phyloP scores from a whole-genome alignment of 495 filamentous ascomycete species.

The Penicillium antarcticum region DNA sequence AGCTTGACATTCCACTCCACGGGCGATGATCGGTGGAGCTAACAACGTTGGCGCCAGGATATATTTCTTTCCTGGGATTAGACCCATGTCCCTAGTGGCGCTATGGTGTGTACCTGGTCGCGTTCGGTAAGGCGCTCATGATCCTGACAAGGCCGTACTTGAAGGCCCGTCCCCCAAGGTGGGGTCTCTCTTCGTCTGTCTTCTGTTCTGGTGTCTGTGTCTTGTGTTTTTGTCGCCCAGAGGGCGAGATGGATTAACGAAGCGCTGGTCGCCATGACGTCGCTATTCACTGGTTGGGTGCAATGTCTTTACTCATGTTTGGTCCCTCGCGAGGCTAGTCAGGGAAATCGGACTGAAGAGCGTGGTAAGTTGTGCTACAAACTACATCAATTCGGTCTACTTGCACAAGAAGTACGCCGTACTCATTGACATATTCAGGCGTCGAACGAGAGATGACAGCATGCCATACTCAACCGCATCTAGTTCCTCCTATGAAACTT shows the following conservation, averaged over 20 bases:
- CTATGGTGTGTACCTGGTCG: constrained; percentile 13
- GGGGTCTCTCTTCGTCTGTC: constrained; percentile 15
- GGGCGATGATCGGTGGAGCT: constrained; percentile 4
- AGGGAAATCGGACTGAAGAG: constrained; percentile 22
- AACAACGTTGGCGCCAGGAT: constrained; percentile 7
- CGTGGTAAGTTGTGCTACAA: constrained; percentile 23
- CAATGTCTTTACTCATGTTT: constrained; percentile 40
- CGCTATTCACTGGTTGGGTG: constrained; percentile 42
- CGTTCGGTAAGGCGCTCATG: constrained; percentile 11
- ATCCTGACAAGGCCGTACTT: constrained; percentile 1
- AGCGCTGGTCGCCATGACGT: constrained; percentile 46
- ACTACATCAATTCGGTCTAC: background rate
- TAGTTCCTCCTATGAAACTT: constrained; percentile 45
- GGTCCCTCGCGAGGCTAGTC: constrained; percentile 23
- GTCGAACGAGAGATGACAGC: constrained; percentile 46
- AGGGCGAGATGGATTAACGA: constrained; percentile 33
- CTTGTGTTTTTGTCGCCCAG: constrained; percentile 6
- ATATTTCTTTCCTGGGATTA: constrained; percentile 15
- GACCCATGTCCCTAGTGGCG: constrained; percentile 13
- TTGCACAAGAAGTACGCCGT: background rate
- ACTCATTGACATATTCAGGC: constrained; percentile 11
- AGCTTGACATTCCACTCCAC: constrained; percentile 3
- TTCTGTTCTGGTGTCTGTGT: constrained; percentile 1
- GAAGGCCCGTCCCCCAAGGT: constrained; percentile 9
- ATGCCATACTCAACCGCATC: constrained; percentile 49